These are phyloP conservation scores for Croton setiger DNA, from an alignment of 441 rosid species.

Conservation along the genomic window DNA sequence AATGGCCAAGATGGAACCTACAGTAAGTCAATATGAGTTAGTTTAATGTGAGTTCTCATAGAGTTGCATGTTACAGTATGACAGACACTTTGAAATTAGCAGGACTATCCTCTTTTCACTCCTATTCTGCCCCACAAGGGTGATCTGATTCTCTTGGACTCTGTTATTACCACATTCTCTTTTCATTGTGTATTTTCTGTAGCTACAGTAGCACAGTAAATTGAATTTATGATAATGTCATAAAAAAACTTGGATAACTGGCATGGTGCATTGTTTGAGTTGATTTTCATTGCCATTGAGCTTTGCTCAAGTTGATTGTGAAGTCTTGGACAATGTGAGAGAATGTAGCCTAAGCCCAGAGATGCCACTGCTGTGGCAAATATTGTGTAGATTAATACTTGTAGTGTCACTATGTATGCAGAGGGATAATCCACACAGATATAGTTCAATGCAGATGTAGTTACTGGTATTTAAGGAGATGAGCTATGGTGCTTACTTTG, in stretches of 20 bases:
- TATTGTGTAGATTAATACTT: background rate
- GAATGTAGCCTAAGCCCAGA: background rate
- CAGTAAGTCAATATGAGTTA: conserved; percentile 52
- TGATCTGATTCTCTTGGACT: background rate
- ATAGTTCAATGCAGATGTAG: background rate
- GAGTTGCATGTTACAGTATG: background rate
- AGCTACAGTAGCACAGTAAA: background rate
- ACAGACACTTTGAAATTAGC: background rate
- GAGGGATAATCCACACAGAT: background rate
- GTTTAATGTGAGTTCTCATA: conserved; percentile 9
- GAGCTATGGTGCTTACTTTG: background rate
- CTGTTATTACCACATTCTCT: background rate
- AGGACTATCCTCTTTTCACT: background rate
- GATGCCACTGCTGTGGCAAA: background rate
- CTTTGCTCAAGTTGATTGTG: conserved; percentile 1
- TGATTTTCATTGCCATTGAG: too few relatives aligned
- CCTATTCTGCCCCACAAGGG: conserved; percentile 1
- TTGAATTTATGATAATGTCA: background rate
- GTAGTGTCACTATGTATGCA: background rate
- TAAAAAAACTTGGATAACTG: conserved; percentile 1
- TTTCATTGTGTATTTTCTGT: background rate
- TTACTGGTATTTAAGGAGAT: background rate
- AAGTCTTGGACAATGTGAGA: conserved; percentile 10
- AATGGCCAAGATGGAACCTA: conserved; percentile 96
- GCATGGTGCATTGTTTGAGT: background rate